These are phyloP conservation scores for Aureobasidium sp. DNA, from an alignment of 2,329 filamentous ascomycete species.

Conservation along the genomic window DNA sequence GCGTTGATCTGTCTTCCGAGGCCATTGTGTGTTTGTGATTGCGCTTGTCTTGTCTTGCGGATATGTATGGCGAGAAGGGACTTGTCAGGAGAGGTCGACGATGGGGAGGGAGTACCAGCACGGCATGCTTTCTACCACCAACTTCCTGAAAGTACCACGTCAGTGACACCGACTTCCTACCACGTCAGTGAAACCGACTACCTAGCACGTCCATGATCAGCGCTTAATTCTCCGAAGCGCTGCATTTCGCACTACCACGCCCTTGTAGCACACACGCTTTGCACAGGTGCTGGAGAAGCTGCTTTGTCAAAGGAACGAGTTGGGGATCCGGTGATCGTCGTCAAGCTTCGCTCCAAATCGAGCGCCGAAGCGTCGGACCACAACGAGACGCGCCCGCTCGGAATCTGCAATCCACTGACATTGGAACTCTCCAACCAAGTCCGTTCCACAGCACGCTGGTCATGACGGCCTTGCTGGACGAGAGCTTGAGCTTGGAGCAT, in stretches of 20 bases:
- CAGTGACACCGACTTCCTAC: not conserved
- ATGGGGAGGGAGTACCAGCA: not conserved
- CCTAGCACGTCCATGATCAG: not conserved
- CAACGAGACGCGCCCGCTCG: conserved; percentile 2
- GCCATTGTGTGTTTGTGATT: not conserved
- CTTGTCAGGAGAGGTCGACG: not conserved
- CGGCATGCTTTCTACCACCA: not conserved
- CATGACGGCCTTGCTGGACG: not conserved
- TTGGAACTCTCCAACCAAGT: not conserved
- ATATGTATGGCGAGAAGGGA: not conserved
- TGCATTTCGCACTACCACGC: not conserved
- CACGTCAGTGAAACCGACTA: not conserved
- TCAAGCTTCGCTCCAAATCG: not conserved
- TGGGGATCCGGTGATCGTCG: conserved; percentile 10
- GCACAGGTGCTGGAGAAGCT: not conserved
- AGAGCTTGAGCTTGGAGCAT: not conserved
- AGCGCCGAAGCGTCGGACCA: conserved; percentile 5
- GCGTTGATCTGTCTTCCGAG: conserved; percentile 10
- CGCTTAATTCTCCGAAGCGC: conserved; percentile 11
- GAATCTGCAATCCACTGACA: not conserved
- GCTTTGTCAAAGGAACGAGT: not conserved
- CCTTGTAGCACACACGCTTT: not conserved
- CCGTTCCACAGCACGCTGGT: not conserved
- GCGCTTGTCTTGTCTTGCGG: not conserved
- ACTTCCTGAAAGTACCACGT: no score